Conservation (phyloP, 1,284 basidiomycete genomes). For the Flammula alnicola region DNA sequence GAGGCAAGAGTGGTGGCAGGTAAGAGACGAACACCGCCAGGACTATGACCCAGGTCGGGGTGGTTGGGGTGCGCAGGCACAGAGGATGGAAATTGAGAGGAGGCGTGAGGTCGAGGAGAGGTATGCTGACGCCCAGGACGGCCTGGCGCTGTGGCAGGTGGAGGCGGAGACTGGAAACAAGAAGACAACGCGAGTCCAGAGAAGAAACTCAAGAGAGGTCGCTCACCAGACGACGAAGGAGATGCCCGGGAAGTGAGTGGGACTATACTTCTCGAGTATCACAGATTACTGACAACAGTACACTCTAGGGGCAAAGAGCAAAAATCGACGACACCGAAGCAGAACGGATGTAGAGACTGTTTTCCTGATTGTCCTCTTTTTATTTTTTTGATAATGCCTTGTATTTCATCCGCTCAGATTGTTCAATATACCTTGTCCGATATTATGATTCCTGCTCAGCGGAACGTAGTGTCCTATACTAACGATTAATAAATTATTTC, state of each 20-base stretch:
- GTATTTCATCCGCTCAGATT: constrained; percentile 23
- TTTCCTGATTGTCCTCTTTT: constrained; percentile 13
- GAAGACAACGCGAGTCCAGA: constrained; percentile 43
- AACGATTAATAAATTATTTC: constrained; percentile 60
- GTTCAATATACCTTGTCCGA: constrained; percentile 15
- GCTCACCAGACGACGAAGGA: constrained; percentile 74
- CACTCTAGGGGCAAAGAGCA: constrained; percentile 51
- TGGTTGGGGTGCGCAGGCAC: constrained; percentile 94
- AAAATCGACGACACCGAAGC: constrained; percentile 65
- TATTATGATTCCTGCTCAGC: too few species aligned
- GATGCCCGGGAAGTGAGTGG: constrained; percentile 54
- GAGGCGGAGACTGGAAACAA: constrained; percentile 85
- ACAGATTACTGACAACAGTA: constrained; percentile 3
- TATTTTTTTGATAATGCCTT: constrained; percentile 20
- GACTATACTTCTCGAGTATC: neutral
- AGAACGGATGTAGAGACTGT: constrained; percentile 60
- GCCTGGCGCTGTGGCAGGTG: constrained; percentile 81
- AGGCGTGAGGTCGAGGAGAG: constrained; percentile 87
- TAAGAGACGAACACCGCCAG: constrained; percentile 94
- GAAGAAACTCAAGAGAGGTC: constrained; percentile 60
- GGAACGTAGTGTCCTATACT: too few species aligned
- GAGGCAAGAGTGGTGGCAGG: constrained; percentile 96
- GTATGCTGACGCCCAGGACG: constrained; percentile 84
- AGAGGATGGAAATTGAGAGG: constrained; percentile 77
- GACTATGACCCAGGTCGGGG: constrained; percentile 97